Percentiles rank a stretch among this genome's conserved stretches.
phyloP scores from a whole-genome alignment of 2,329 filamentous ascomycete genomes.

The Botryosphaeria dothidea region DNA sequence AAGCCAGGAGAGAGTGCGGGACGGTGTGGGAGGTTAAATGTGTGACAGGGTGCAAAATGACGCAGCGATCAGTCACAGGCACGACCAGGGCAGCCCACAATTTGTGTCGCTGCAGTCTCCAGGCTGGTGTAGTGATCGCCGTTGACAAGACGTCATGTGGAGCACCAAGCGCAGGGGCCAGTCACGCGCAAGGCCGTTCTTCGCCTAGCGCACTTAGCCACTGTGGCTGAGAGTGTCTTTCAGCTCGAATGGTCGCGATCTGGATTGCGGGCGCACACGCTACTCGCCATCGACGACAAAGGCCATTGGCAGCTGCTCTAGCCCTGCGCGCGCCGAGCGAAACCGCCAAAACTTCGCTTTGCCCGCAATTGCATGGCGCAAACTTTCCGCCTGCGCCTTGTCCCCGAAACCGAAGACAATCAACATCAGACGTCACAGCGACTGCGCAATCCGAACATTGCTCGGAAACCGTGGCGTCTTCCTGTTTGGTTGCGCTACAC shows the following conservation, averaged over 20 bases:
- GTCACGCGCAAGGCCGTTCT: background rate
- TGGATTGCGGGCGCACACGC: background rate
- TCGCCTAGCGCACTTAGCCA: background rate
- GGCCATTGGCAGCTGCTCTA: background rate
- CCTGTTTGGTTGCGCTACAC: background rate
- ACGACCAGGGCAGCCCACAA: background rate
- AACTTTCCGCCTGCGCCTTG: background rate
- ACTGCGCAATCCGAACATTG: background rate
- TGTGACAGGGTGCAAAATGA: conserved; percentile 14
- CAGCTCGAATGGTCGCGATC: background rate
- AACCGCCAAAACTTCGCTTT: background rate
- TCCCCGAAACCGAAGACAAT: background rate
- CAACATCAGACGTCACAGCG: conserved; percentile 6
- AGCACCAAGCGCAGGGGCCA: background rate
- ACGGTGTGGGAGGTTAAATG: background rate
- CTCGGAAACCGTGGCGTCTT: background rate
- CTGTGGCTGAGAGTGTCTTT: background rate
- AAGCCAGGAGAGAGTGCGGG: background rate
- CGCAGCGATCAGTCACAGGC: conserved; percentile 11
- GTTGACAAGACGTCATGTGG: conserved; percentile 2
- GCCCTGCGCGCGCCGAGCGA: background rate
- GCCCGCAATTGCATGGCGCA: background rate
- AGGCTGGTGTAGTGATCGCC: background rate
- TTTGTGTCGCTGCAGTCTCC: conserved; percentile 6
- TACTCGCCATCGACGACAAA: background rate